phyloP scores from a whole-genome alignment of 2,329 filamentous ascomycete species.

The Alternaria sp. region DNA sequence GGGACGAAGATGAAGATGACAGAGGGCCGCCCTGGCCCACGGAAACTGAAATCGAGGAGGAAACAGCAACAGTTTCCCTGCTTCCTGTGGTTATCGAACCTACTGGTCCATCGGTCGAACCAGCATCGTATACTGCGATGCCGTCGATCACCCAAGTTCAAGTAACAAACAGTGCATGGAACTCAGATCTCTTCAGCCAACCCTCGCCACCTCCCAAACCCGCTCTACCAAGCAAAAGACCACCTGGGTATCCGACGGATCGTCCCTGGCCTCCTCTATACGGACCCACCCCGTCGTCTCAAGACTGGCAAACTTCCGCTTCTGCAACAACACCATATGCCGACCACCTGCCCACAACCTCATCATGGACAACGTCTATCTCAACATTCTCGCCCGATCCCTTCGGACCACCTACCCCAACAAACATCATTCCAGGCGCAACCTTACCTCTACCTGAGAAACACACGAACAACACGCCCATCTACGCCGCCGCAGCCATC shows the following conservation, averaged over 20 bases:
- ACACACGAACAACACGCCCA: conserved; percentile 12
- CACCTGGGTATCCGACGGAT: background rate
- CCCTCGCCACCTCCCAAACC: background rate
- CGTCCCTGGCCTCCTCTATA: conserved; percentile 3
- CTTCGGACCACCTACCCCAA: conserved; percentile 1
- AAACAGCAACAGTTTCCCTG: background rate
- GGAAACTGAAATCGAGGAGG: background rate
- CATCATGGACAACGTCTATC: background rate
- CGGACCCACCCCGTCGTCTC: background rate
- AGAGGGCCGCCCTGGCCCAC: background rate
- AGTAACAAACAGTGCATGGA: background rate
- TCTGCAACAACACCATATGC: conserved; percentile 7
- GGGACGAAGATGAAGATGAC: conserved; percentile 10
- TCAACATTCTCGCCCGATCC: background rate
- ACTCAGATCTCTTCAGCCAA: background rate
- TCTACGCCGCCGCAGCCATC: conserved; percentile 34
- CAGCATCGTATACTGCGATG: background rate
- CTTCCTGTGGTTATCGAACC: background rate
- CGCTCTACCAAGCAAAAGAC: background rate
- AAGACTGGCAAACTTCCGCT: conserved; percentile 3
- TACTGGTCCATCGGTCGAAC: background rate
- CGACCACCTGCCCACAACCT: background rate
- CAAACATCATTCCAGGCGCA: background rate
- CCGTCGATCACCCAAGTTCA: background rate
- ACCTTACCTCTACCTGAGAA: background rate